Percentiles rank a stretch among this genome's conserved stretches.
These are phyloP conservation scores for Penicillium sp. DNA, from an alignment of 2,329 filamentous ascomycete genomes.

Conservation along the genomic window DNA sequence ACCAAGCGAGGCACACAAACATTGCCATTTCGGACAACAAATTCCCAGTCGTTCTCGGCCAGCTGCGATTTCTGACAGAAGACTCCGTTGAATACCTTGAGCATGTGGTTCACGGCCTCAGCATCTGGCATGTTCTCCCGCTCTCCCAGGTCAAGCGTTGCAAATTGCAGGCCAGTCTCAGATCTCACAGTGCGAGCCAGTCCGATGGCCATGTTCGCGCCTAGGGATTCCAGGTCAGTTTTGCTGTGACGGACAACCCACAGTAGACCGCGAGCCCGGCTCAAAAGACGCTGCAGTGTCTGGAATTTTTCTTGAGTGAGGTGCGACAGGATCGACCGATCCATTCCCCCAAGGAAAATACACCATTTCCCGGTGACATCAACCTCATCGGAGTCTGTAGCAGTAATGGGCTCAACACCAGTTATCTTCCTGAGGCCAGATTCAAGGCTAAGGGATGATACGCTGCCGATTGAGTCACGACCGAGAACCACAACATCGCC, in stretches of 20 bases:
- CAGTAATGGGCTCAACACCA: constrained; percentile 10
- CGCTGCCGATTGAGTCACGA: constrained; percentile 9
- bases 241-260: constrained; percentile 21
- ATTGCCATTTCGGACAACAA: constrained; percentile 19
- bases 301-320: constrained; percentile 17
- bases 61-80: constrained; percentile 19
- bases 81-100: constrained; percentile 17
- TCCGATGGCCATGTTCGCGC: constrained; percentile 22
- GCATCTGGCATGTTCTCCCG: constrained; percentile 15
- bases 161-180: constrained; percentile 21
- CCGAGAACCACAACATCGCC: constrained; percentile 21
- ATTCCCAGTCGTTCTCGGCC: constrained; percentile 21
- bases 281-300: constrained; percentile 17
- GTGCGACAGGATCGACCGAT: constrained; percentile 16
- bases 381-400: constrained; percentile 1
- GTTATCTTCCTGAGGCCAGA: constrained; percentile 11
- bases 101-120: constrained; percentile 17
- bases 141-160: constrained; percentile 22
- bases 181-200: constrained; percentile 23
- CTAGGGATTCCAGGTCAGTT: constrained; percentile 13
- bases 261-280: constrained; percentile 17
- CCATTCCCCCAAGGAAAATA: constrained; percentile 23
- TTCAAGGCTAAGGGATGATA: constrained; percentile 15
- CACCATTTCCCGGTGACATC: constrained; percentile 23
- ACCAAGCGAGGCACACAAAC: constrained; percentile 21